phyloP scores from a whole-genome alignment of 2,329 filamentous ascomycete species.

The Gaeumannomyces sp. region DNA sequence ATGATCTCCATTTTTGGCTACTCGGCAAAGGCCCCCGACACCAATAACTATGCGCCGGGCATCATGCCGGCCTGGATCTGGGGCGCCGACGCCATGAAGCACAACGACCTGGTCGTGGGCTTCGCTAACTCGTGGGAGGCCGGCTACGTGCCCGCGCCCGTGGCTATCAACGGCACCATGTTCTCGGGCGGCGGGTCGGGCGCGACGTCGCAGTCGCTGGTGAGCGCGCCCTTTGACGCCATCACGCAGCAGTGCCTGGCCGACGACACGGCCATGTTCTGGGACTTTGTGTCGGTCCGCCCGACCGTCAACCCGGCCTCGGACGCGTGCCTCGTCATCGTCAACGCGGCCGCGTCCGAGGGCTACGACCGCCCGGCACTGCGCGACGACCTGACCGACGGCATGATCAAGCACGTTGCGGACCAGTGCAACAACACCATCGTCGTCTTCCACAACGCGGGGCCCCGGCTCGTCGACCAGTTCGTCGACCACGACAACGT shows the following conservation, averaged over 20 bases:
- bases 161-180: conserved; percentile 36
- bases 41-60: conserved; percentile 31
- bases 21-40: conserved; percentile 43
- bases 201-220: conserved; percentile 30
- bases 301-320: conserved; percentile 43
- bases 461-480: conserved; percentile 50
- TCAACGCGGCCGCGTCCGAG: conserved; percentile 65
- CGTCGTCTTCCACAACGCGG: conserved; percentile 60
- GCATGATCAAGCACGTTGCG: conserved; percentile 50
- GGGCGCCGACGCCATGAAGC: conserved; percentile 29
- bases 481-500: conserved; percentile 59
- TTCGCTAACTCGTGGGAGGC: conserved; percentile 1
- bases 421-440: conserved; percentile 54
- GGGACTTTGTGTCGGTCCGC: conserved; percentile 45
- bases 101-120: conserved; percentile 9
- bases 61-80: conserved; percentile 31
- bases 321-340: conserved; percentile 62
- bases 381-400: conserved; percentile 59
- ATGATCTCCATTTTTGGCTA: conserved; percentile 57
- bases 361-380: conserved; percentile 57
- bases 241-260: conserved; percentile 43
- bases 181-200: conserved; percentile 32
- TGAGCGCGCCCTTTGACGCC: conserved; percentile 49
- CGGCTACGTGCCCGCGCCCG: conserved; percentile 10
- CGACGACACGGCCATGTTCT: conserved; percentile 52